Evolutionary conservation across 2,329 filamentous ascomycete genomes (phyloP).

Genomic region (Ascochyta clinopodiicola): DNA sequence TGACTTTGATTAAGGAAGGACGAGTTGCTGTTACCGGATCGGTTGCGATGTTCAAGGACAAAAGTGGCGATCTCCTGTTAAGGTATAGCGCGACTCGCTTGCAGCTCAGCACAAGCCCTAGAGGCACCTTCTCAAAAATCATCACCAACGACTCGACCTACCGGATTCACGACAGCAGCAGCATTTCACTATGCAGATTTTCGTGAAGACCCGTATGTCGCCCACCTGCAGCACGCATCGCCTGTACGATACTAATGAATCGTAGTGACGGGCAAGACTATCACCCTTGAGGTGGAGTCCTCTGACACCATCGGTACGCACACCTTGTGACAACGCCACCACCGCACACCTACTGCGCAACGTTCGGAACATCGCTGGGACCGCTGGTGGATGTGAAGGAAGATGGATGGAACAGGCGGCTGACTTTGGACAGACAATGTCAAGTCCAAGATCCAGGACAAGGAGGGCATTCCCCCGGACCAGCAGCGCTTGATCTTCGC

Average conservation of each 20-base stretch:
- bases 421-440: slow-evolving; percentile 76
- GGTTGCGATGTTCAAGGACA: background rate
- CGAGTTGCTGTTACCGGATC: too few species aligned
- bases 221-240: background rate
- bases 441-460: slow-evolving; percentile 99
- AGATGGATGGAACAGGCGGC: slow-evolving; percentile 12
- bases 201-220: slow-evolving; percentile 91
- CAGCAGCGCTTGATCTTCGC: slow-evolving; percentile 99
- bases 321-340: slow-evolving; percentile 19
- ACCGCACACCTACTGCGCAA: slow-evolving; percentile 23
- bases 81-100: background rate
- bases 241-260: slow-evolving; percentile 18
- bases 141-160: background rate
- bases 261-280: slow-evolving; percentile 89
- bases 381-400: slow-evolving; percentile 7
- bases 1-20: too few species aligned
- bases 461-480: slow-evolving; percentile 98
- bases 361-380: slow-evolving; percentile 11
- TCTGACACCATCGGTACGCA: slow-evolving; percentile 81
- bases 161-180: background rate
- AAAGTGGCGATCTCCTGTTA: background rate
- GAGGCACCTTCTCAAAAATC: background rate
- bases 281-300: slow-evolving; percentile 99
- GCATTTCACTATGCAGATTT: slow-evolving; percentile 58
- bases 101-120: background rate